Evolutionary conservation across 2,329 filamentous ascomycete genomes (phyloP), one percentile per base, ranked within the genome.

Genomic region (Peltaster fructicola): DNA sequence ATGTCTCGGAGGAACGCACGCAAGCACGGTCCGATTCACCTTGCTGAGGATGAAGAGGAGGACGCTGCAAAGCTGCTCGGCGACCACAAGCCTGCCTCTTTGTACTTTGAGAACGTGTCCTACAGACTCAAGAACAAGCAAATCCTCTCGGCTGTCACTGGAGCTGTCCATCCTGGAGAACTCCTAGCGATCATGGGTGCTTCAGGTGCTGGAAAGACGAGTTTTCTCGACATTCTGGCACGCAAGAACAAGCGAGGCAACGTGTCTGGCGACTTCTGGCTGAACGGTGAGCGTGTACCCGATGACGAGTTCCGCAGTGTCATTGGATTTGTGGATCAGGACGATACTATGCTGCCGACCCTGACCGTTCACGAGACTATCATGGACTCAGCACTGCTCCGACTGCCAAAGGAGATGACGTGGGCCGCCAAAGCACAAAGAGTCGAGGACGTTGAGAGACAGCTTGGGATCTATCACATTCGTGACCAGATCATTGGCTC

Each of bases 331-430:
- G 88, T 98, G 19, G 88, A 98, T 41, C 88, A 98, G 54, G 88
- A 98, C 45, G 88, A 98, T 46, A 91, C 85, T 4, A 85, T 98
- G 73, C 63, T 98, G 20, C 75, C 88, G 0, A 98, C 88, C 1
- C 59, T 98, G 38, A 98, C 88, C 0, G 88, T 98, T 6, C 88
- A 98, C 49, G 88, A 98, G 53, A 98, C 88, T 0, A 98, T 98
- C 33, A 61, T 93, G 35, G 93, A 79, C 40, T 95, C 85, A 43
- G 88, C 88, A 14, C 59, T 95, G 10, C 67, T 98, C 23, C 73
- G 90, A 38, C 63, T 98, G n/a, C 88, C 88, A 4, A 73, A 73
- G 25, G 77, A 90, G 40, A 98, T 98, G 88, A 76, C 75, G 34
- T 67, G 69, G 27, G 57, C 68, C 1, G 72, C 78, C n/a, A 98